Conservation (phyloP, 805 yeast genomes). For the Barnettozyma sp. region DNA sequence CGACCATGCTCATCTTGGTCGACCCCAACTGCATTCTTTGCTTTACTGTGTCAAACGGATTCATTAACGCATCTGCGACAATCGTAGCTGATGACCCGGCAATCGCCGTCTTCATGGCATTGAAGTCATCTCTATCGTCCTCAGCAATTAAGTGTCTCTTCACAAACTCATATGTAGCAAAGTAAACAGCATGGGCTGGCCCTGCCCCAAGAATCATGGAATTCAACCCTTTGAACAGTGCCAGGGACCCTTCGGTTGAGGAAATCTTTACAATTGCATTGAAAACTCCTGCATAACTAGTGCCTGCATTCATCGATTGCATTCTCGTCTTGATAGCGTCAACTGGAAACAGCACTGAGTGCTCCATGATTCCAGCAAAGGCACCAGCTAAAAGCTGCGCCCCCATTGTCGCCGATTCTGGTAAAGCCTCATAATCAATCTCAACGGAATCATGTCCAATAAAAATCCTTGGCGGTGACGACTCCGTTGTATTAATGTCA, state of each 20-base stretch:
- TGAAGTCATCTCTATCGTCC: slow-evolving; percentile 36
- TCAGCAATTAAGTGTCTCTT: slow-evolving; percentile 32
- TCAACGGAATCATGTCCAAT: slow-evolving; percentile 29
- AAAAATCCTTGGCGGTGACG: too few relatives aligned
- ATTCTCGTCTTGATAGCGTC: slow-evolving; percentile 95
- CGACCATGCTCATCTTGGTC: slow-evolving; percentile 21
- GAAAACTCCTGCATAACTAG: slow-evolving; percentile 40
- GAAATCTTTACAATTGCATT: slow-evolving; percentile 67
- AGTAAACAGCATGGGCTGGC: slow-evolving; percentile 96
- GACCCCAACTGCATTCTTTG: slow-evolving; percentile 80
- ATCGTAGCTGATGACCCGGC: slow-evolving; percentile 91
- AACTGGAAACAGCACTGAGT: slow-evolving; percentile 92
- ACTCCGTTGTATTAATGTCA: too few relatives aligned
- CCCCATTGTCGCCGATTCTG: slow-evolving; percentile 72
- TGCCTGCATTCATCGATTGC: slow-evolving; percentile 40
- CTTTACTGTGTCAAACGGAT: slow-evolving; percentile 91
- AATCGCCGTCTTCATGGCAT: slow-evolving; percentile 74
- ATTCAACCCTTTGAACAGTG: slow-evolving; percentile 90
- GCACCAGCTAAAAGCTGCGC: slow-evolving; percentile 93
- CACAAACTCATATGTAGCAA: slow-evolving; percentile 84
- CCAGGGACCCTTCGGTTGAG: slow-evolving; percentile 81
- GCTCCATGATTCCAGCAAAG: slow-evolving; percentile 99
- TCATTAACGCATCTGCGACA: slow-evolving; percentile 94
- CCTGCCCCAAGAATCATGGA: slow-evolving; percentile 97
- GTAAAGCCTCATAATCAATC: slow-evolving; percentile 87